Percentiles rank a stretch among this genome's conserved stretches.
Evolutionary conservation across 305 asterid species (phyloP).

Genomic region (Fraxinus paxiana): DNA sequence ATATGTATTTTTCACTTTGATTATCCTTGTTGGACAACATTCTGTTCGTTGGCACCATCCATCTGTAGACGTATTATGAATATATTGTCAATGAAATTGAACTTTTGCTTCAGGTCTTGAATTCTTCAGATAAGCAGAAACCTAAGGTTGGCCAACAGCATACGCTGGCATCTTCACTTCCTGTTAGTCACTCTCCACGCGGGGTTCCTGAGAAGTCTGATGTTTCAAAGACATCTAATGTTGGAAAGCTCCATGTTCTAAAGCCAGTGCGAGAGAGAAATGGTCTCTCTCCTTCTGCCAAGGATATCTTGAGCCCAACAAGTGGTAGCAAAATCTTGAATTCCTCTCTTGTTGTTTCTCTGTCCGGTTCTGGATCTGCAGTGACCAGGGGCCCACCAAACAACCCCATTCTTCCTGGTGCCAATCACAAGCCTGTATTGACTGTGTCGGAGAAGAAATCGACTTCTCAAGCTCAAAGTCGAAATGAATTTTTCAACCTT

Average conservation of each 20-base stretch:
- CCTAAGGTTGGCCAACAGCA: conserved; percentile 34
- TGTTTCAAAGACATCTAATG: conserved; percentile 30
- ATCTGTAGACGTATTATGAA: background rate
- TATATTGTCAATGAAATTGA: background rate
- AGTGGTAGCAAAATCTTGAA: conserved; percentile 23
- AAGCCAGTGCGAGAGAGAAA: conserved; percentile 35
- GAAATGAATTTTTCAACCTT: conserved; percentile 50
- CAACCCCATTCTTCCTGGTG: conserved; percentile 27
- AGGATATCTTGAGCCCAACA: conserved; percentile 33
- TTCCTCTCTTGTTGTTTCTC: conserved; percentile 22
- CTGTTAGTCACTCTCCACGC: conserved; percentile 29
- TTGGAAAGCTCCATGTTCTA: conserved; percentile 45
- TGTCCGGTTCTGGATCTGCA: conserved; percentile 30
- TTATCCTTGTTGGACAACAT: background rate
- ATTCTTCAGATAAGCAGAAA: conserved; percentile 39
- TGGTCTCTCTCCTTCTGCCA: conserved; percentile 30
- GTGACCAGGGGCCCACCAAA: conserved; percentile 24
- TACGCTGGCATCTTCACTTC: conserved; percentile 28
- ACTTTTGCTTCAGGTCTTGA: conserved; percentile 30
- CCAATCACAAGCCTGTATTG: conserved; percentile 34
- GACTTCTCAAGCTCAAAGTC: conserved; percentile 44
- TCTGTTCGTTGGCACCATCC: background rate
- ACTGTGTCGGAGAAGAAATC: conserved; percentile 37
- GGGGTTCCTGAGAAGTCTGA: conserved; percentile 32
- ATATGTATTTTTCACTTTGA: background rate